Base-by-base conservation (phyloP, 768 basidiomycete genomes). In the Gyrodon lividus region DNA sequence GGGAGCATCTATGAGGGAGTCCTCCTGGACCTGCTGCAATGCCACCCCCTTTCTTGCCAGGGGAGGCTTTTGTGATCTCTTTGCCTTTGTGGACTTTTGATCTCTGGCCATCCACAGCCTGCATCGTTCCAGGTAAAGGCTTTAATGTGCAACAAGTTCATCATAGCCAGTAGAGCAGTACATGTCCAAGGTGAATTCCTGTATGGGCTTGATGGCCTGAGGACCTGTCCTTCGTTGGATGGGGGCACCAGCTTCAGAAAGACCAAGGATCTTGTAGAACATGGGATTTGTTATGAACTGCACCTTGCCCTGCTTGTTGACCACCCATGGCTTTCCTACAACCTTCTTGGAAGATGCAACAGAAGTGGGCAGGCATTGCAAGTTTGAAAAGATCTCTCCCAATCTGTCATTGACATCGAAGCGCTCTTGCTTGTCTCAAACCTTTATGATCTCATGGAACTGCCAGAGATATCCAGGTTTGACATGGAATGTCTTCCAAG, bases 401-500 rank as follows among this genome's bases (percentile, higher is more conserved):
- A 54, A 34, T 7, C 26, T 12, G 5, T 43, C 39, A 0, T 8
- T 46, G 33, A 51, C 4, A 4, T 20, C 0, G 4, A 51, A 46
- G 1, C 12, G 16, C n/a, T 43, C 26, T n/a, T 38, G 9, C 33
- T 45, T 17, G 12, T 31, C 9, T 16, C 19, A 12, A 5, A 2
- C 17, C 12, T 28, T 17, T 33, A 56, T 51, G 5, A 58, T 24
- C 17, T 48, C 16, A 38, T 58, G 50, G 14, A 26, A 58, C n/a
- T 56, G 22, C 37, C 37, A 39, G 0, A 58, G 12, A 33, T 46
- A 58, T 1, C 57, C 57, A 6, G 46, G 46, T 16, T 39, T 31
- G 0, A 6, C 7, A 14, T 43, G 8, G 2, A 51, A 45, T 0
- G 6, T 2, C 5, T 39, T 46, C 46, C 51, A 52, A 5, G 33